Base-by-base conservation (phyloP, 768 basidiomycete species). In the Boletellus sp. region DNA sequence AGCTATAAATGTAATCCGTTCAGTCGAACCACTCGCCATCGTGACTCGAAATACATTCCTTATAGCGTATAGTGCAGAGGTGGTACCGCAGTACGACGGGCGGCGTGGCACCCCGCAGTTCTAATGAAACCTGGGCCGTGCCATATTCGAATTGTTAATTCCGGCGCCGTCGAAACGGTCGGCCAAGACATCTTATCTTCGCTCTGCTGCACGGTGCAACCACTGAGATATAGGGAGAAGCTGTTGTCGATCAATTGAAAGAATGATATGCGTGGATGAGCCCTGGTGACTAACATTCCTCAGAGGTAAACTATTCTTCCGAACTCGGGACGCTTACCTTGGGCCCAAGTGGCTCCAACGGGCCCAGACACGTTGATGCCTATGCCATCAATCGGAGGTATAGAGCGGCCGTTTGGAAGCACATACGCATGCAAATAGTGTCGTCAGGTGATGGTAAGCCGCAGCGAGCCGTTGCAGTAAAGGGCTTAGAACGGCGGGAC, bases 381-480 rank as follows among this genome's bases (percentile, higher is more conserved):
- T 6, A 23, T 3, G 15, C 12, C 28, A 28, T 28, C 28, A 28
- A n/a, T 11, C 11, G 8, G 28, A 28, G 28, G 28, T 28, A 28
- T 11, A 3, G 28, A 28, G 11, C 28, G 28, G 28, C 9, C 28
- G 9, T 26, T 26, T 28, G 11, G 28, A 28, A 37, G 9, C 19
- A 17, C 4, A 37, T 37, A 5, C 3, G 19, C 36, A 19, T 11
- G 19, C 36, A 19, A 19, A 37, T 11, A 4, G 19, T 19, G 36
- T 15, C 13, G n/a, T 8, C 3, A 20, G 6, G 26, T n/a, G n/a
- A 17, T 13, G 8, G 10, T 43, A 46, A 4, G 31, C 26, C 23
- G 38, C 31, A 31, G 22, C 17, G 2, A 69, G 47, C 81, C 80
- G 85, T 33, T 70, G 60, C 7, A 74, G 76, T 48, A 84, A 78